Base-by-base conservation (phyloP, 2,329 filamentous ascomycete genomes). In the Fusarium foetens region DNA sequence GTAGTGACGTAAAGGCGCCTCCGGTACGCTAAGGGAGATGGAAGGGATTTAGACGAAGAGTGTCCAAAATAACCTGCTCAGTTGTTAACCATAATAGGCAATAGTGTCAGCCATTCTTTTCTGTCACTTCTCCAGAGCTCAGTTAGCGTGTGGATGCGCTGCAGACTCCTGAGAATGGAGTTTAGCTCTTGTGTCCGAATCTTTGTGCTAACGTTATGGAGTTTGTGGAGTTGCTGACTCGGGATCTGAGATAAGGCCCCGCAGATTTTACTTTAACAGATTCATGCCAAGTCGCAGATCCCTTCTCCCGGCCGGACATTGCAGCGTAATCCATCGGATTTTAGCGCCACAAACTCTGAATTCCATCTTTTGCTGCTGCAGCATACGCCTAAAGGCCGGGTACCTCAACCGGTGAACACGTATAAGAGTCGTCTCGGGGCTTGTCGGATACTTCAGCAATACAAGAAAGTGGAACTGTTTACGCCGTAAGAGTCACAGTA, bases 131-230 rank as follows among this genome's bases (percentile, higher is more conserved):
- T 67, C 46, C n/a, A 27, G 55, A 53, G 63, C 54, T 45, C 33
- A 31, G 39, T 62, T 61, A 67, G 54, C 27, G 25, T 31, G 63
- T 62, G 54, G 64, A 8, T 67, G 58, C 39, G 23, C 42, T 67
- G 64, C 63, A 51, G 43, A 36, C 45, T 68, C 63, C 64, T 68
- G 63, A 51, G 45, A 53, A 69, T 66, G 60, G 70, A 72, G 70
- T 70, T 71, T 70, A 72, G 69, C 57, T 54, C 51, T 72, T 70
- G 69, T 72, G 57, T 72, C 70, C 70, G 70, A 66, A 39, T 51
- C n/a, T 42, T 49, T 58, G 35, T 36, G 41, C 29, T 55, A 69
- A 68, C 66, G 66, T 58, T 68, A 69, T 68, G 58, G 60, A 43
- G 64, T 55, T 49, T 46, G 29, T 63, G 63, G 68, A 67, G 63